Conservation (phyloP, 225 moss, liverwort and hornwort genomes). For the Pseudisothecium myosuroides region DNA sequence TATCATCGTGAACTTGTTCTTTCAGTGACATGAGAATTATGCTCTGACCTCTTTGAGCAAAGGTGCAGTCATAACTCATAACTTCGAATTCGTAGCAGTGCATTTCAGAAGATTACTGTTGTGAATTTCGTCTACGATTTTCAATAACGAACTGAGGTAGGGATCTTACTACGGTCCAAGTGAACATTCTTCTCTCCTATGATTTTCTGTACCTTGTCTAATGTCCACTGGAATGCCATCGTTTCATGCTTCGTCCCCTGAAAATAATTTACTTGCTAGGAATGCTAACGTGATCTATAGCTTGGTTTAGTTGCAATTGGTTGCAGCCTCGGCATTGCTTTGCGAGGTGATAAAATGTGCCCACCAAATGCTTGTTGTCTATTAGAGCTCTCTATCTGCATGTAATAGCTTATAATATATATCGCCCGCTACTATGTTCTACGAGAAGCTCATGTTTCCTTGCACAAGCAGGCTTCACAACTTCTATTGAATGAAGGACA, state of each 20-base stretch:
- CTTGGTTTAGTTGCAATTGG: neutral
- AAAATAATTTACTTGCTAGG: neutral
- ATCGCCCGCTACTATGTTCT: conserved; percentile 56
- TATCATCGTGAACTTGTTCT: no score
- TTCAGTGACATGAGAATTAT: conserved; percentile 42
- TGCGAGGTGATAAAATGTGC: conserved; percentile 73
- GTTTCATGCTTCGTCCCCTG: neutral
- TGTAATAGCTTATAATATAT: conserved; percentile 72
- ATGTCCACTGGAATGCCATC: neutral
- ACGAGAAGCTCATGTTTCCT: conserved; percentile 67
- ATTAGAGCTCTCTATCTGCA: conserved; percentile 82
- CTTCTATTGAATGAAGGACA: conserved; percentile 61
- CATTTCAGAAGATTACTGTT: neutral
- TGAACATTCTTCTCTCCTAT: neutral
- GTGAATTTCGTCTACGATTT: neutral
- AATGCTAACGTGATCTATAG: neutral
- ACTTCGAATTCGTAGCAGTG: neutral
- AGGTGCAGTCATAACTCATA: neutral
- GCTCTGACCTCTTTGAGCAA: neutral
- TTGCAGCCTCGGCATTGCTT: conserved; percentile 67
- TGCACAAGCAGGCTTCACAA: conserved; percentile 63
- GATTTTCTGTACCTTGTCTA: neutral
- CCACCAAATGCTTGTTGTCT: conserved; percentile 26
- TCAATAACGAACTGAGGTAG: neutral
- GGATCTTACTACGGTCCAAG: neutral